Conservation (phyloP, 345 rosid species). For the Carallia brachiata region DNA sequence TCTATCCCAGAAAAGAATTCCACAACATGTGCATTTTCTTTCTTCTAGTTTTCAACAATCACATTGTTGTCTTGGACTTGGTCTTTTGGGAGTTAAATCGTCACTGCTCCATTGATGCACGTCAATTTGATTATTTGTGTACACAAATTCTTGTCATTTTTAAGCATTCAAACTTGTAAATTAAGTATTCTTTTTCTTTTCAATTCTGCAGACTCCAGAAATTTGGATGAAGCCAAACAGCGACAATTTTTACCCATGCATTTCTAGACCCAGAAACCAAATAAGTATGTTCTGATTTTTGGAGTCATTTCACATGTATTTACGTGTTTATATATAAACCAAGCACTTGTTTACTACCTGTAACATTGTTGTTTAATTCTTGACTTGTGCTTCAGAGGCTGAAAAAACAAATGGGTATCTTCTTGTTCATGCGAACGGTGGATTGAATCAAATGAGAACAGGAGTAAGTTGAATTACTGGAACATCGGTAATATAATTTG, state of each 20-base stretch:
- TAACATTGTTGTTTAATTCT: not conserved
- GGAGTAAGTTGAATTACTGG: conserved; percentile 53
- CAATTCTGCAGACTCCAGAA: conserved; percentile 58
- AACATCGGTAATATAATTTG: not conserved
- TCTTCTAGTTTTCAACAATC: not conserved
- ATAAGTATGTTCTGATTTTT: conserved; percentile 41
- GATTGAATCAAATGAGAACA: conserved; percentile 99
- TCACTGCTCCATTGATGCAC: too few species aligned
- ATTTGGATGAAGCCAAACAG: conserved; percentile 92
- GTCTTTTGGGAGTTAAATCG: not conserved
- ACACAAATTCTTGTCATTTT: too few species aligned
- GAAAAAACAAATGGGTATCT: conserved; percentile 74
- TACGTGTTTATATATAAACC: too few species aligned
- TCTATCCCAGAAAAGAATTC: not conserved
- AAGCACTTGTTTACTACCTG: not conserved
- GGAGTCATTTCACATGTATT: not conserved
- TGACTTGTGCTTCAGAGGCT: conserved; percentile 28
- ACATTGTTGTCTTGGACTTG: not conserved
- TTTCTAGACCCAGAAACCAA: conserved; percentile 53
- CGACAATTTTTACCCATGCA: conserved; percentile 55
- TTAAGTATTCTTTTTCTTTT: not conserved
- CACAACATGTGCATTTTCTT: not conserved
- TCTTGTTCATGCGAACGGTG: conserved; percentile 92
- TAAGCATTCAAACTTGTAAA: not conserved
- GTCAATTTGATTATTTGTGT: too few species aligned